These are phyloP conservation scores for Cystofilobasidium capitatum DNA, from an alignment of 768 basidiomycete species.

Conservation along the genomic window DNA sequence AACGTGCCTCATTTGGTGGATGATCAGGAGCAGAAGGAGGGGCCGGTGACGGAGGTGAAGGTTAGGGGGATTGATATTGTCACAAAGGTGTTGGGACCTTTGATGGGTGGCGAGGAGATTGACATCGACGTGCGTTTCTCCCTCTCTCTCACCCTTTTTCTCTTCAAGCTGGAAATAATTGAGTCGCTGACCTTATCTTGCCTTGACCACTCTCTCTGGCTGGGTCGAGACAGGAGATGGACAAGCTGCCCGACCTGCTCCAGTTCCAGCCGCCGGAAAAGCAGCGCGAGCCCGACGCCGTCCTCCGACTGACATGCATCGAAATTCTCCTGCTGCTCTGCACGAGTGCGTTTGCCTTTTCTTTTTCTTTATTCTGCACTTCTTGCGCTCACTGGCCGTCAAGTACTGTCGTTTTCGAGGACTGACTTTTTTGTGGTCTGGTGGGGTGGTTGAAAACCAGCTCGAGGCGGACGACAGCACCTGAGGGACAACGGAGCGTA, in stretches of 20 bases:
- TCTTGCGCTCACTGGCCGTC: neutral
- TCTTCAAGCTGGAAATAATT: neutral
- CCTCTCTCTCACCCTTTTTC: neutral
- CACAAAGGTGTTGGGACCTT: slow-evolving; percentile 72
- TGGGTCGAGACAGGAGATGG: slow-evolving; percentile 57
- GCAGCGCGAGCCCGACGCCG: slow-evolving; percentile 65
- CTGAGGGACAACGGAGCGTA: slow-evolving; percentile 74
- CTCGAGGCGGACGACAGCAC: slow-evolving; percentile 75
- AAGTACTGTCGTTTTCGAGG: no score
- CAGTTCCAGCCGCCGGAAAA: slow-evolving; percentile 85
- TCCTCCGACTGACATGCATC: slow-evolving; percentile 69
- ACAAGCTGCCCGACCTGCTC: slow-evolving; percentile 67
- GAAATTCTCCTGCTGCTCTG: slow-evolving; percentile 82
- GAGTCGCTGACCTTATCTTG: neutral
- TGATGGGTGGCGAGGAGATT: slow-evolving; percentile 91
- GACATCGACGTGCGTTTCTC: slow-evolving; percentile 62
- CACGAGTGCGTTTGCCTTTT: slow-evolving; percentile 46
- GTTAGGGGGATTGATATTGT: slow-evolving; percentile 66
- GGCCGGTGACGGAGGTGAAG: slow-evolving; percentile 43
- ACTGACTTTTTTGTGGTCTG: neutral
- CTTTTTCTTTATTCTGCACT: neutral
- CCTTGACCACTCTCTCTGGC: neutral
- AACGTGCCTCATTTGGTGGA: slow-evolving; percentile 23
- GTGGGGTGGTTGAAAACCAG: no score
- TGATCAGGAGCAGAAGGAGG: slow-evolving; percentile 43